Percentiles rank a stretch among this genome's conserved stretches.
Evolutionary conservation across 148 eudicot genomes (phyloP).

Genomic region (Cornus kousa): DNA sequence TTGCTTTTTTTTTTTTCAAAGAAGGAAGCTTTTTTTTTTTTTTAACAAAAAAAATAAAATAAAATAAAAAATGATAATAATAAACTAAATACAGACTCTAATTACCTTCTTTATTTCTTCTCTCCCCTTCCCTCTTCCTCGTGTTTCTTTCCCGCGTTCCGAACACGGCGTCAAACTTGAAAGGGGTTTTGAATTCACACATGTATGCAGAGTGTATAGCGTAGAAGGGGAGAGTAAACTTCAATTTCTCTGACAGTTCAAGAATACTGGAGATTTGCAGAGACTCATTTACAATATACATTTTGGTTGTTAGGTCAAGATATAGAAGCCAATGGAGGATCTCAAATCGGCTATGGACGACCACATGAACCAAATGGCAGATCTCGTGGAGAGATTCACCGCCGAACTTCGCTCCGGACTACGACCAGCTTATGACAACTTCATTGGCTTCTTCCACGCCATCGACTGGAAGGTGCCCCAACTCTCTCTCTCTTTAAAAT

Average conservation of each 20-base stretch:
- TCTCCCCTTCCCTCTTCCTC: no score
- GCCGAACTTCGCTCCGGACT: conserved; percentile 66
- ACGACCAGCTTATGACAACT: conserved; percentile 70
- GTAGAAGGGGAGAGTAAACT: no score
- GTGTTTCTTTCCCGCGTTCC: no score
- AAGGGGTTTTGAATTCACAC: no score
- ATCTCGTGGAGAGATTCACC: conserved; percentile 62
- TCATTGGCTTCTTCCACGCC: conserved; percentile 87
- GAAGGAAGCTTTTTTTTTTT: no score
- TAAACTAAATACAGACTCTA: no score
- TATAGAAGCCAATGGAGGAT: conserved; percentile 55
- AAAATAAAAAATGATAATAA: no score
- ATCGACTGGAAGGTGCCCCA: conserved; percentile 82
- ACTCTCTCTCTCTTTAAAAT: not conserved
- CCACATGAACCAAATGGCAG: conserved; percentile 82
- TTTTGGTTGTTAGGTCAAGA: not conserved
- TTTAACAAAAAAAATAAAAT: no score
- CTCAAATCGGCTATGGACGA: conserved; percentile 59
- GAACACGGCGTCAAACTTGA: no score
- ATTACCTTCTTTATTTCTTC: no score
- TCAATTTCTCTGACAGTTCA: not conserved
- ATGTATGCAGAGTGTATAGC: no score
- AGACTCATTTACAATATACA: not conserved
- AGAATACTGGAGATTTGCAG: not conserved
- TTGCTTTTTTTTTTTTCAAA: no score